Base-by-base conservation (phyloP, 257 asterid species). In the Nicotiana tabacum region DNA sequence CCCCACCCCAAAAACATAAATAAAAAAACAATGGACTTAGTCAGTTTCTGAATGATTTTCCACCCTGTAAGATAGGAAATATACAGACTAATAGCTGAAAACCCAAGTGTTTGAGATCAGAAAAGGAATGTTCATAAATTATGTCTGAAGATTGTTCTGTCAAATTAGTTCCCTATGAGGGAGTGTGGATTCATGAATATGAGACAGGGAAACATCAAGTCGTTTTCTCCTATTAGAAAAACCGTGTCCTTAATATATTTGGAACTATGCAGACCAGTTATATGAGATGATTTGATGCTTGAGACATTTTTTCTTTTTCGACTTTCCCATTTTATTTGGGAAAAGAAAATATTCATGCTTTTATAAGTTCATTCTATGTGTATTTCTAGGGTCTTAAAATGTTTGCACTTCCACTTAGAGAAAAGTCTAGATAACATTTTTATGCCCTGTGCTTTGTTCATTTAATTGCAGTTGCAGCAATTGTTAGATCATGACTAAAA, bases 331-430 rank as follows among this genome's bases (percentile, higher is more conserved):
- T 43, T 43, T 72, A 72, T 72, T 46, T 53, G 80, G 29, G 39
- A 81, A 51, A 32, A 80, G 51, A 80, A 8, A 27, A n/a, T 81
- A 56, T 65, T 66, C 74, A 81, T 66, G 66, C 66, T 81, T 81
- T 24, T 39, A 27, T 18, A 70, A 30, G n/a, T 66, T 66, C 56
- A 65, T 66, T 66, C 33, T 37, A 65, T 57, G 70, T 56, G 46
- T 30, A 57, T 72, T 72, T 70, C 9, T 46, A 48, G 79, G 79
- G 21, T 24, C 62, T 46, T 74, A 74, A 48, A 58, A 74, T 46
- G 79, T 48, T 74, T 74, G 39, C 79, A 48, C 4, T 53, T 74
- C 79, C 62, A 13, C 78, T 48, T 74, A n/a, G 61, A 74, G 62
- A 13, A 74, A 46, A 74, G 27, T 27, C 39, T 74, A 6, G 72